Percentiles rank a stretch among this genome's conserved stretches.
phyloP scores from a whole-genome alignment of 1,139 yeast genomes.

The Sugiyamaella novakii region DNA sequence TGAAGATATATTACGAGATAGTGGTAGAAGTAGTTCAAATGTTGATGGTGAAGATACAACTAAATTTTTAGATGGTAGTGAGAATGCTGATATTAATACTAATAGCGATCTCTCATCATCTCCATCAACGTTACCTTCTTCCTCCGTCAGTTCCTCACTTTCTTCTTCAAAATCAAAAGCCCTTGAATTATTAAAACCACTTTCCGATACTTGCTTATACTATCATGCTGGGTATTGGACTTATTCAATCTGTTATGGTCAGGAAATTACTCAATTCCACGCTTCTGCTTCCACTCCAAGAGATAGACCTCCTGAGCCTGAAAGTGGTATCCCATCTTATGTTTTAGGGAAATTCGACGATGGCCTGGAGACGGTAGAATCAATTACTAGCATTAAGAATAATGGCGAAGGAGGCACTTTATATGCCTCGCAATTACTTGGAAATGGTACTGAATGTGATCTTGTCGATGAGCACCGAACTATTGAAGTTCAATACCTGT shows the following conservation, averaged over 20 bases:
- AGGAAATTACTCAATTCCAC: conserved; percentile 61
- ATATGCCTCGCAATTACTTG: conserved; percentile 49
- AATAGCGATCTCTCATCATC: background rate
- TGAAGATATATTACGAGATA: too few relatives aligned
- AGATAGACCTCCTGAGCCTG: conserved; percentile 37
- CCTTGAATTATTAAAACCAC: conserved; percentile 37
- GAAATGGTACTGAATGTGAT: conserved; percentile 72
- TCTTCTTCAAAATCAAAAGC: conserved; percentile 30
- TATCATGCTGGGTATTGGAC: conserved; percentile 63
- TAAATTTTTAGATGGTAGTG: background rate
- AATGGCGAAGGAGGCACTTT: conserved; percentile 23
- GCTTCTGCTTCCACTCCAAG: conserved; percentile 39
- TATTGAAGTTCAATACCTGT: conserved; percentile 65
- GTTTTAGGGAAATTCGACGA: conserved; percentile 51
- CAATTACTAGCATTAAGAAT: conserved; percentile 29
- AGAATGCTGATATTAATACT: background rate
- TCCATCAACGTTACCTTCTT: background rate
- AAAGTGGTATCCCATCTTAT: conserved; percentile 47
- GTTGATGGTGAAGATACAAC: background rate
- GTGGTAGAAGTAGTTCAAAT: background rate
- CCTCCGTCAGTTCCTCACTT: background rate
- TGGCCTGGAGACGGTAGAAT: conserved; percentile 32
- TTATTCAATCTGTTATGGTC: conserved; percentile 59
- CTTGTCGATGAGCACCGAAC: conserved; percentile 63
- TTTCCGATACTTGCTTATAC: conserved; percentile 41